Percentiles rank a stretch among this genome's conserved stretches.
phyloP scores from a whole-genome alignment of 768 basidiomycete species.

The Suillus clintonianus region DNA sequence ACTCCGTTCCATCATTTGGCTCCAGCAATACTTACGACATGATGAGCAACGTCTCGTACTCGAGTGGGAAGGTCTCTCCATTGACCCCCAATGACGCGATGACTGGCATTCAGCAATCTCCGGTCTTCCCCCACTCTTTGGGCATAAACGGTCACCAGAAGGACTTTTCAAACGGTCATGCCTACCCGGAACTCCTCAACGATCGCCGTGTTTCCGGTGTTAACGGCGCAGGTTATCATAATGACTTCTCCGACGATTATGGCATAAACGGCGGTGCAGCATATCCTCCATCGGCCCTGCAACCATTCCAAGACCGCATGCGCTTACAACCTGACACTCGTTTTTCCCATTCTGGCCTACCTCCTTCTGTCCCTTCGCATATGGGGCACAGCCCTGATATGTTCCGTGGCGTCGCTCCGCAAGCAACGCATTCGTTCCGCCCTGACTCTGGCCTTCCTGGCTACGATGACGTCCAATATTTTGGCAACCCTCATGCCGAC shows the following conservation, averaged over 20 bases:
- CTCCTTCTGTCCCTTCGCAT: constrained; percentile 50
- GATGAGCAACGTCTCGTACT: constrained; percentile 61
- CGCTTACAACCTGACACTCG: constrained; percentile 58
- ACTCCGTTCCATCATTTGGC: constrained; percentile 60
- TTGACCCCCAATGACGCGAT: constrained; percentile 70
- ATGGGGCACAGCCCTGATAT: constrained; percentile 55
- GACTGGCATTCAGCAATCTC: constrained; percentile 54
- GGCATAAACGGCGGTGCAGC: constrained; percentile 46
- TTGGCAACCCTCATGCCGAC: constrained; percentile 55
- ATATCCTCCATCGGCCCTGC: constrained; percentile 52
- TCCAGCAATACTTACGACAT: constrained; percentile 64
- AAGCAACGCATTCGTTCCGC: constrained; percentile 65
- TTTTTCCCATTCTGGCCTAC: constrained; percentile 46
- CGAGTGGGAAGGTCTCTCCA: constrained; percentile 74
- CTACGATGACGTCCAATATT: constrained; percentile 64
- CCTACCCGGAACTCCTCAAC: constrained; percentile 57
- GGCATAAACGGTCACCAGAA: constrained; percentile 44
- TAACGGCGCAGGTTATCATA: constrained; percentile 47
- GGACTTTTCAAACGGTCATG: constrained; percentile 53
- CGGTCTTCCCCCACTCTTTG: constrained; percentile 49
- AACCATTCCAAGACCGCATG: constrained; percentile 61
- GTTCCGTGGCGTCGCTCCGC: constrained; percentile 69
- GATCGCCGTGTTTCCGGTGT: constrained; percentile 60
- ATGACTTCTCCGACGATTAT: constrained; percentile 70
- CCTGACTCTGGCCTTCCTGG: constrained; percentile 49